Base-by-base conservation (phyloP, 2,329 filamentous ascomycete species). In the Aspergillus costaricaensis region DNA sequence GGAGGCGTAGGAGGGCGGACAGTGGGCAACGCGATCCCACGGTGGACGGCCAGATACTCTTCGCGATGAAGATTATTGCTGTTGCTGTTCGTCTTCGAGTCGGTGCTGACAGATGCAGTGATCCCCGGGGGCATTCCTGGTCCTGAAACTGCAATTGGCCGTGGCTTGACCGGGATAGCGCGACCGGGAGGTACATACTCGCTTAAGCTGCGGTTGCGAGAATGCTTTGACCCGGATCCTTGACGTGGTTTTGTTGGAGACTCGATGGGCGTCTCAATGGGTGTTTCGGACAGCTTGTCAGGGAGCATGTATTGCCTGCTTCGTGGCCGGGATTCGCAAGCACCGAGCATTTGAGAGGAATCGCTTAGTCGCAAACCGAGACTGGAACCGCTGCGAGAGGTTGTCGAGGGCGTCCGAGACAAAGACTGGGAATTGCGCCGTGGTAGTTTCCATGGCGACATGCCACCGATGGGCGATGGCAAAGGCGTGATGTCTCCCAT, bases 151-250 rank as follows among this genome's bases (percentile, higher is more conserved):
- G 89, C 91, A 58, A 91, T 84, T 64, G 91, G 88, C 47, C 92
- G 86, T 32, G 80, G 78, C 70, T 87, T 90, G 0, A 88, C 83
- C 53, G 90, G 84, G 47, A 87, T 82, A 65, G 89, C 80, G 12
- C 69, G 68, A 5, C 85, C 80, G 57, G 95, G 90, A 2, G 92
- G 92, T 0, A 87, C 83, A 75, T 96, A 96, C 65, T 97, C 93
- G 79, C 92, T 96, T 25, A 95, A 80, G 75, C 93, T 97, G 68
- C 93, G 85, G 74, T 95, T 92, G 61, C 91, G 85, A 12, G 81
- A 80, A 74, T 91, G 90, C 14, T 67, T 74, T 58, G 65, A 68
- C 39, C 68, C 68, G 10, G 64, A 64, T 17, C 75, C 75, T 30
- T 70, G 71, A 54, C 60, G 32, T 17, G 39, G 19, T 52, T 66